A percentile compares a stretch with the other conserved stretches of the same genome.
Conservation (phyloP, 2,329 filamentous ascomycete genomes). For the Cladophialophora immunda region DNA sequence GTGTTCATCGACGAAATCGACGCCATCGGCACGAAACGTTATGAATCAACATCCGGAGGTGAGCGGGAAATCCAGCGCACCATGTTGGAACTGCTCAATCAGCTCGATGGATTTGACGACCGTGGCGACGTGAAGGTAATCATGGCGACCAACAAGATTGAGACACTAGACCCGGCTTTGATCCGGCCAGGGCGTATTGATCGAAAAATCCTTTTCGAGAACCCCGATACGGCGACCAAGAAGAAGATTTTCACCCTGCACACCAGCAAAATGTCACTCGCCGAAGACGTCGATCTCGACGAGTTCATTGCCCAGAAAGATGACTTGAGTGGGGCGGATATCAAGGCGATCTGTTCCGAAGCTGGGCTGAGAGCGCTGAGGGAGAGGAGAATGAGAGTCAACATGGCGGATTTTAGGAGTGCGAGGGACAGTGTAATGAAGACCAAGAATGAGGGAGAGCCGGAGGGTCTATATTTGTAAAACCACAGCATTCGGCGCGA, state of each 20-base stretch:
- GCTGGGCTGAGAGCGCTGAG: slow-evolving; percentile 92
- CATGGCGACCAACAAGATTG: slow-evolving; percentile 99
- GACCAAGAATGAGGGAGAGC: slow-evolving; percentile 98
- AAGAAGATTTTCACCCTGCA: slow-evolving; percentile 99
- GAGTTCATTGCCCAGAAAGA: slow-evolving; percentile 99
- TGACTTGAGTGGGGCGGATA: slow-evolving; percentile 94
- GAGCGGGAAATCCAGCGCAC: slow-evolving; percentile 98
- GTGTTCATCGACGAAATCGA: slow-evolving; percentile 99
- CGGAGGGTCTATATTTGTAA: slow-evolving; percentile 98
- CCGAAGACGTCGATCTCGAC: slow-evolving; percentile 95
- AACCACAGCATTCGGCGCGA: slow-evolving; percentile 1
- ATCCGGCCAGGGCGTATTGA: slow-evolving; percentile 98
- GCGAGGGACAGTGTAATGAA: slow-evolving; percentile 94
- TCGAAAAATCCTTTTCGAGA: slow-evolving; percentile 88
- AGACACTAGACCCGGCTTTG: slow-evolving; percentile 92
- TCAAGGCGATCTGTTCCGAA: slow-evolving; percentile 98
- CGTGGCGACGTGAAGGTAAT: slow-evolving; percentile 99
- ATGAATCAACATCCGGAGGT: slow-evolving; percentile 95
- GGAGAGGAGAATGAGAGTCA: slow-evolving; percentile 95
- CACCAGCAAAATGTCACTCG: slow-evolving; percentile 97
- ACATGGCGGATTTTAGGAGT: slow-evolving; percentile 97
- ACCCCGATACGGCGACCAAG: slow-evolving; percentile 84
- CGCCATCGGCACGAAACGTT: slow-evolving; percentile 97
- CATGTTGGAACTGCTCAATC: slow-evolving; percentile 97
- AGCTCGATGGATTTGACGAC: slow-evolving; percentile 98